Conservation (phyloP, 441 rosid genomes). For the Eruca vesicaria region DNA sequence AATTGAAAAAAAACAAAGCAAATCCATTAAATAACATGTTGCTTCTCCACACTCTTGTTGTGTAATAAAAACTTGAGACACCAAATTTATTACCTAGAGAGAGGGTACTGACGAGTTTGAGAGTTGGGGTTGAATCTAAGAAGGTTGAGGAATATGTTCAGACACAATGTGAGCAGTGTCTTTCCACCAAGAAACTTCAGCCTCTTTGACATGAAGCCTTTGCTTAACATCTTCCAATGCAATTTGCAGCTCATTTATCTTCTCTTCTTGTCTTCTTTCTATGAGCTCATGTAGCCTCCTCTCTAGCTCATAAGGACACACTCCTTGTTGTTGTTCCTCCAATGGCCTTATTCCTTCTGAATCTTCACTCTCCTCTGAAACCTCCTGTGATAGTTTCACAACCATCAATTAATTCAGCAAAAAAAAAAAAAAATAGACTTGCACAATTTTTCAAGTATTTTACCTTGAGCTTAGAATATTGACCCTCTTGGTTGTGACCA, state of each 20-base stretch:
- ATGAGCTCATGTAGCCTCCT: conserved; percentile 65
- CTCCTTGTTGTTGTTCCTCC: conserved; percentile 33
- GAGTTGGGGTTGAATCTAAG: conserved; percentile 12
- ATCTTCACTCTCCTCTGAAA: conserved; percentile 5
- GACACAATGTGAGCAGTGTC: conserved; percentile 59
- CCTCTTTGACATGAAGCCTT: conserved; percentile 57
- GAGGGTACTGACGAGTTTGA: conserved; percentile 23
- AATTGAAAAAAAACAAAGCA: not conserved
- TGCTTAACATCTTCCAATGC: conserved; percentile 44
- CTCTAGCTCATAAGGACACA: conserved; percentile 65
- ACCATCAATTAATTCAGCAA: not conserved
- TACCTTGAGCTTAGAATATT: conserved; percentile 34
- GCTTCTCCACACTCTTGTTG: not conserved
- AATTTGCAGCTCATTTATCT: conserved; percentile 66
- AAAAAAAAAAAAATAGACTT: no score
- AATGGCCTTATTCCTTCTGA: not conserved
- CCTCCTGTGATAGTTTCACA: conserved; percentile 10
- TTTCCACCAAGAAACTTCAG: conserved; percentile 81
- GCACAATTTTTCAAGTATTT: not conserved
- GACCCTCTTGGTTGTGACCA: conserved; percentile 44
- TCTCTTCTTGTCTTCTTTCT: conserved; percentile 66
- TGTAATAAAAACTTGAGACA: not conserved
- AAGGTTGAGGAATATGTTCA: conserved; percentile 44
- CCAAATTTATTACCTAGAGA: conserved; percentile 32
- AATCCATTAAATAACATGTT: not conserved